These are phyloP conservation scores for Rhodotorula graminis DNA, from an alignment of 768 basidiomycete species.

Conservation along the genomic window DNA sequence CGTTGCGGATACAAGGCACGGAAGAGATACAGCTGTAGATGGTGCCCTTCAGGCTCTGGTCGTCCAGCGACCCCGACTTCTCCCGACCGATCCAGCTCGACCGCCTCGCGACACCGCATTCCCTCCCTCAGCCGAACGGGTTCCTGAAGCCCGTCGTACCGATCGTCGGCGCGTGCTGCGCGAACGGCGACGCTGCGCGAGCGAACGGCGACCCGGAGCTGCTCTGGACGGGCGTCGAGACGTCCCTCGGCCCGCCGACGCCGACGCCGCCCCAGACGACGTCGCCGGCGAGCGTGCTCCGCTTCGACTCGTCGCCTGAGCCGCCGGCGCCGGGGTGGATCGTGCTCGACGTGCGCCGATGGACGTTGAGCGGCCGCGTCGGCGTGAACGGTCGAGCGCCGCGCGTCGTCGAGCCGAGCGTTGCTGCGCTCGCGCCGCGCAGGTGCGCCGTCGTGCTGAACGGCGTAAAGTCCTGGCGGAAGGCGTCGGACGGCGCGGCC, in stretches of 20 bases:
- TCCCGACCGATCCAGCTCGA: too few relatives aligned
- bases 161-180: constrained; percentile 5
- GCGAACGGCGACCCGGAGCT: neutral
- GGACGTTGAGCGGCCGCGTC: constrained; percentile 9
- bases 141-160: constrained; percentile 22
- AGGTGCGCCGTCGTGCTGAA: neutral
- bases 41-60: too few relatives aligned
- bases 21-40: too few relatives aligned
- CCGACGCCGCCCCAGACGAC: constrained; percentile 7
- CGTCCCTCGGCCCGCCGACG: constrained; percentile 6
- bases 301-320: neutral
- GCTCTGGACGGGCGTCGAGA: neutral
- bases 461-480: constrained; percentile 2
- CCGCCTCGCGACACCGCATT: too few relatives aligned
- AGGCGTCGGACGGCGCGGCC: neutral
- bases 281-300: neutral
- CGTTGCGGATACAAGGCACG: too few relatives aligned
- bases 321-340: neutral
- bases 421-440: neutral
- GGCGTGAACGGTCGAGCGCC: neutral
- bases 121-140: constrained; percentile 26
- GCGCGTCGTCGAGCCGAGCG: neutral
- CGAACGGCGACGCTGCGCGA: too few relatives aligned
- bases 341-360: constrained; percentile 1
- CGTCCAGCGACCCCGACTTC: too few relatives aligned